Evolutionary conservation across 805 yeast genomes (phyloP).

Genomic region (Maudiozyma pseudohumilis): DNA sequence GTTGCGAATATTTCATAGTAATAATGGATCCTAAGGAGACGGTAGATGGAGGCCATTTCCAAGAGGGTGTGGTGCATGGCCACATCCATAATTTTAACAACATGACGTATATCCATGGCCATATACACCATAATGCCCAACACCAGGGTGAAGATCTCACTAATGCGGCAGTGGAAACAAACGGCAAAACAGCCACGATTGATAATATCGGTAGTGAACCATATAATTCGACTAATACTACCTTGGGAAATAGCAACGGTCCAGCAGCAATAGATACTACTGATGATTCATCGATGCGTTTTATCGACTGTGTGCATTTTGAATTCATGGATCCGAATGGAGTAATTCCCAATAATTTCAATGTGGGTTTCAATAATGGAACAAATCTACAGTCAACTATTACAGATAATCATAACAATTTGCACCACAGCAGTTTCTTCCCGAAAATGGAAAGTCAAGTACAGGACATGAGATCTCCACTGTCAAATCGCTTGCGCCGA

Average conservation of each 20-base stretch:
- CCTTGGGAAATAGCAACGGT: not conserved
- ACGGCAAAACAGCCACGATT: not conserved
- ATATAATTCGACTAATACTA: not conserved
- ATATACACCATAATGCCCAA: constrained; percentile 36
- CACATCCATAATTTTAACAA: constrained; percentile 55
- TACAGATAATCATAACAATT: not conserved
- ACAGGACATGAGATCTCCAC: too few relatives aligned
- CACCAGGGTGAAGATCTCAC: not conserved
- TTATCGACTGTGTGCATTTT: constrained; percentile 32
- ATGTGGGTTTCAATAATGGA: not conserved
- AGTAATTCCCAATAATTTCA: not conserved
- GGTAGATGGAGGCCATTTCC: constrained; percentile 1
- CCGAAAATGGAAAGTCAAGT: too few relatives aligned
- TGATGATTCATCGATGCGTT: not conserved
- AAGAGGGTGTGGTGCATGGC: constrained; percentile 54
- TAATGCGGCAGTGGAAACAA: not conserved
- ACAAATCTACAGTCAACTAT: too few relatives aligned
- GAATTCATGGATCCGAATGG: constrained; percentile 33
- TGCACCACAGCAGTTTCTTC: too few relatives aligned
- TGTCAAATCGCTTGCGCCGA: too few relatives aligned
- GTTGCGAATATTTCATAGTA: not conserved
- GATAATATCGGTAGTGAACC: not conserved
- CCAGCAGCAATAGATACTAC: not conserved
- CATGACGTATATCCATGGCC: constrained; percentile 60
- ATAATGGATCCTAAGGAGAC: not conserved